Evolutionary conservation across 2,329 filamentous ascomycete species (phyloP).

Genomic region (Colletotrichum chlorophyti): DNA sequence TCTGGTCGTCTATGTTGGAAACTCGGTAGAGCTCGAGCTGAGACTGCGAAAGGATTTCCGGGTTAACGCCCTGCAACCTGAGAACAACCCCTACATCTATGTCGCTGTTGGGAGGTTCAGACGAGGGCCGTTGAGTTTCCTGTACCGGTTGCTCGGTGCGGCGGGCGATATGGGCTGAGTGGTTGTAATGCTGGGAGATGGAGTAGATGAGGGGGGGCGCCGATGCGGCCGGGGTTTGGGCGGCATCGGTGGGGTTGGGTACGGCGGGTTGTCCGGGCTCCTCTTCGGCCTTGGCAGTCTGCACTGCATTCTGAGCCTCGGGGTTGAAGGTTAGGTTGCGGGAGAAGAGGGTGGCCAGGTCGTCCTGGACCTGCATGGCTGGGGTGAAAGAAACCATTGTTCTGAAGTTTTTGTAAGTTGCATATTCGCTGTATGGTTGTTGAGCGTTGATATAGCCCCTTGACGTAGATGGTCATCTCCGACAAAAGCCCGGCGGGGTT

Average conservation of each 20-base stretch:
- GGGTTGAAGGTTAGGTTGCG: conserved; percentile 73
- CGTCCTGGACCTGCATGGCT: conserved; percentile 75
- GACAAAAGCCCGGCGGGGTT: conserved; percentile 23
- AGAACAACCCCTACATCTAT: conserved; percentile 64
- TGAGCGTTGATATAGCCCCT: not conserved
- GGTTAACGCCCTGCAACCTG: conserved; percentile 72
- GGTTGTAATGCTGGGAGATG: conserved; percentile 83
- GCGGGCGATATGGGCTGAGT: conserved; percentile 71
- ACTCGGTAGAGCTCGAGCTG: conserved; percentile 82
- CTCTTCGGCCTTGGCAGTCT: conserved; percentile 38
- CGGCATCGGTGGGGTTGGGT: conserved; percentile 34
- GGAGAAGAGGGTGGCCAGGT: conserved; percentile 81
- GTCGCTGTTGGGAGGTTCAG: conserved; percentile 57
- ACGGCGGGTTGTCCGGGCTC: conserved; percentile 37
- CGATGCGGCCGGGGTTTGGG: conserved; percentile 37
- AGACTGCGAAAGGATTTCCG: conserved; percentile 70
- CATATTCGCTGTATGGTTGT: not conserved
- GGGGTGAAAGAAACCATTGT: conserved; percentile 46
- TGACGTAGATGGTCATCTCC: not conserved
- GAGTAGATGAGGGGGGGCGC: conserved; percentile 69
- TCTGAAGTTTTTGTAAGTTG: conserved; percentile 26
- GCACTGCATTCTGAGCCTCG: conserved; percentile 38
- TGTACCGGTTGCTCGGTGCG: conserved; percentile 44
- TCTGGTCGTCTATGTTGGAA: conserved; percentile 74
- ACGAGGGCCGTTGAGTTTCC: conserved; percentile 53